Conservation (phyloP, 225 moss, liverwort and hornwort species). For the Straminergon stramineum region DNA sequence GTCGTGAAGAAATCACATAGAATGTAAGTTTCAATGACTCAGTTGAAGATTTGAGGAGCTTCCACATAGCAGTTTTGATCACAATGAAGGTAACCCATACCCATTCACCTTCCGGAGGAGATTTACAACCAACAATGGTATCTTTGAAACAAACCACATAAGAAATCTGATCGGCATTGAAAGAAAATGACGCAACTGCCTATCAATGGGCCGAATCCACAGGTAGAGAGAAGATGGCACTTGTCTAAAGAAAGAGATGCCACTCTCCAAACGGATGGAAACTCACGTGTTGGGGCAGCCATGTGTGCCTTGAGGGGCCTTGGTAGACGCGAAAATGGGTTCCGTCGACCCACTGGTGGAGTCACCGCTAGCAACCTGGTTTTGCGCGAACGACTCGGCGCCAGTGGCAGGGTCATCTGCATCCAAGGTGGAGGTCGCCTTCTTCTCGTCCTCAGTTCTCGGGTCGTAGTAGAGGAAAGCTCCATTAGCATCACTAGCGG, state of each 20-base stretch:
- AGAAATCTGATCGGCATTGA: background rate
- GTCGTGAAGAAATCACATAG: no score
- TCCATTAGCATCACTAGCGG: background rate
- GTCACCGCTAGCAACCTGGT: background rate
- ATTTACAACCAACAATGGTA: no score
- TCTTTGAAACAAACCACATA: background rate
- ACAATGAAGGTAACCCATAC: no score
- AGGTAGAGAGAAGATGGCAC: background rate
- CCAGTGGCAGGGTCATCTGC: background rate
- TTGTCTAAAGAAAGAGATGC: background rate
- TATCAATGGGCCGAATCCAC: background rate
- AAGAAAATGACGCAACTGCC: background rate
- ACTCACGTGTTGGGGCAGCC: constrained; percentile 2
- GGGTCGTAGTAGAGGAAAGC: constrained; percentile 2
- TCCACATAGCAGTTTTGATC: background rate
- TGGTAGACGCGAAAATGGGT: background rate
- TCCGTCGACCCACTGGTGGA: background rate
- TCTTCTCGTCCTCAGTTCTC: background rate
- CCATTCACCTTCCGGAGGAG: no score
- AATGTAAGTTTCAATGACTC: background rate
- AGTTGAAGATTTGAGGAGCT: no score
- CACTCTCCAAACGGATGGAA: background rate
- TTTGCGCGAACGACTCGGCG: background rate
- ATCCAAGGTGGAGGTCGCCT: background rate
- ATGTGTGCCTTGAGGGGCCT: background rate